A percentile compares a stretch with the other conserved stretches of the same genome.
Conservation (phyloP, 2,329 filamentous ascomycete species). For the Geosmithia flava region DNA sequence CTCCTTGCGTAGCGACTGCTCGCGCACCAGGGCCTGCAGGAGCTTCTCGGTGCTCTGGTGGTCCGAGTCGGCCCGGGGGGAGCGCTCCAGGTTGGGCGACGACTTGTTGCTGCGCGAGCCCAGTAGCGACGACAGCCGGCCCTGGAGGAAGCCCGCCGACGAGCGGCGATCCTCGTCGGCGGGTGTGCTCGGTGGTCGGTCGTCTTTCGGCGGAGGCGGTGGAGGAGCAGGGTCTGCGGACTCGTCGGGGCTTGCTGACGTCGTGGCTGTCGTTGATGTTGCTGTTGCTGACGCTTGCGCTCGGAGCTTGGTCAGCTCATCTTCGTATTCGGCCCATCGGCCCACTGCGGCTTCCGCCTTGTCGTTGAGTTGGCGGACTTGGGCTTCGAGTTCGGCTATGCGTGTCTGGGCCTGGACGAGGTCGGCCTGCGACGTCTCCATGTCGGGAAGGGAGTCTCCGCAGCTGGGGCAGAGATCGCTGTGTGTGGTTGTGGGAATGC, state of each 20-base stretch:
- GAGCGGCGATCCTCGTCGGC: background rate
- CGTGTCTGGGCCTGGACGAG: conserved; percentile 44
- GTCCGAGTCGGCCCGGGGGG: conserved; percentile 2
- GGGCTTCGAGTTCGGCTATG: conserved; percentile 57
- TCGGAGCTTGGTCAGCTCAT: conserved; percentile 54
- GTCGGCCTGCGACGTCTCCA: conserved; percentile 23
- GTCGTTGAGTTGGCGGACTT: conserved; percentile 57
- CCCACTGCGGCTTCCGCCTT: conserved; percentile 55
- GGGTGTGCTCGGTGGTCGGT: background rate
- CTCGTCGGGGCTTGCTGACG: background rate
- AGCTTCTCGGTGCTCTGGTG: conserved; percentile 30
- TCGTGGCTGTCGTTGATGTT: conserved; percentile 11
- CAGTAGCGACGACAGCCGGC: conserved; percentile 31
- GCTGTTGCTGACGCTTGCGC: conserved; percentile 12
- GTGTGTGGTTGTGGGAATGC: conserved; percentile 6
- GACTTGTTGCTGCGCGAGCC: conserved; percentile 27
- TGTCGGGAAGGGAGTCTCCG: conserved; percentile 18
- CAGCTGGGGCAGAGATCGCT: conserved; percentile 36
- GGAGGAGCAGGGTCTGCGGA: background rate
- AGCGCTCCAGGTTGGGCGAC: conserved; percentile 8
- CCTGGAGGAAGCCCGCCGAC: conserved; percentile 25
- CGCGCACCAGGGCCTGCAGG: conserved; percentile 50
- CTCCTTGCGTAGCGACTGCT: conserved; percentile 52
- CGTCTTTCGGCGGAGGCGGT: conserved; percentile 1
- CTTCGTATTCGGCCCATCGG: conserved; percentile 68